Base-by-base conservation (phyloP, 2,329 filamentous ascomycete species). In the Gnomoniopsis sp. region DNA sequence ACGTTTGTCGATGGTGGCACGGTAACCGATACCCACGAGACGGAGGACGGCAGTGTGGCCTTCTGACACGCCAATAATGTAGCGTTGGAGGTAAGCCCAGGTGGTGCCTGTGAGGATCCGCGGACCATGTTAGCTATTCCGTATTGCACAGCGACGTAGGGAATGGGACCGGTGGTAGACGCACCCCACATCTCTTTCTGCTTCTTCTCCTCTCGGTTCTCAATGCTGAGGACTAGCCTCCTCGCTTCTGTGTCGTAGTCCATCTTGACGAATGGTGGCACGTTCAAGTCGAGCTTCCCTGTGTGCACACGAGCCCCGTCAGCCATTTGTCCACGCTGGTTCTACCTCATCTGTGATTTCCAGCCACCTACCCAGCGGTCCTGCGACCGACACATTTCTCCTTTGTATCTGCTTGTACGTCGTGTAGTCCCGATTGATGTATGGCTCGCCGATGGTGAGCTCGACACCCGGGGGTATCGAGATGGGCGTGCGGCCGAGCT, bases 161-260 rank as follows among this genome's bases (percentile, higher is more conserved):
- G 19, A 51, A 14, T 23, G 19, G 50, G 8, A 17, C 21, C 19
- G n/a, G 34, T 7, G 26, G 36, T 7, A 23, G 36, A 55, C 61
- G 33, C 67, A 96, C 93, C 95, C 95, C 95, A 98, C 93, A 98
- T 98, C 74, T 90, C 90, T 71, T 88, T 88, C 75, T 98, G 93
- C 63, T 90, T 80, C 76, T 87, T 88, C 55, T 85, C 74, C 19
- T 85, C 77, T 19, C 79, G 74, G 73, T 98, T 84, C 68, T 87
- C 74, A 12, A 99, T 85, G 57, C 79, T 85, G 64, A 99, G 76
- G 34, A 80, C 80, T 12, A 88, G 85, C 68, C 87, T 89, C 65
- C 82, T 79, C 30, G 80, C 75, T 53, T 80, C 80, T 21, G 77
- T 72, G 69, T 96, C 88, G 64, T 89, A 84, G 58, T 85, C 77